Conservation (phyloP, 1,284 basidiomycete genomes). For the Taiwanofungus camphoratus region DNA sequence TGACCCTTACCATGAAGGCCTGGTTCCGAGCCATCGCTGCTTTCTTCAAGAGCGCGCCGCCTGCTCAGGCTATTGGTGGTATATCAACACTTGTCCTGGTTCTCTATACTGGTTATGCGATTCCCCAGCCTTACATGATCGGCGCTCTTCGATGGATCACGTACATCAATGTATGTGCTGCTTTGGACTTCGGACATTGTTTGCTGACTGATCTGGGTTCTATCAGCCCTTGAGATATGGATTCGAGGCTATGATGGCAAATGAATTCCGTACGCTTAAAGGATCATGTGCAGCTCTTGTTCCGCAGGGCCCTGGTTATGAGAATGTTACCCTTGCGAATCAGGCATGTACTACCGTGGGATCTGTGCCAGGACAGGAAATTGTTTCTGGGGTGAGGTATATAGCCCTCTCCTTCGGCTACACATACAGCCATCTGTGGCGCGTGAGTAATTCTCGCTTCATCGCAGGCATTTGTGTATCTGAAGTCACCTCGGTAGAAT, state of each 20-base stretch:
- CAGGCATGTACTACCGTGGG: slow-evolving; percentile 61
- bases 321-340: slow-evolving; percentile 42
- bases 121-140: slow-evolving; percentile 53
- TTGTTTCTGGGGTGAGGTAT: slow-evolving; percentile 49
- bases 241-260: slow-evolving; percentile 47
- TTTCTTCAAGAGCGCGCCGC: slow-evolving; percentile 44
- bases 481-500: slow-evolving; percentile 33
- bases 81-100: slow-evolving; percentile 42
- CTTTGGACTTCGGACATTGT: slow-evolving; percentile 15
- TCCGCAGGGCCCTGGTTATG: slow-evolving; percentile 49
- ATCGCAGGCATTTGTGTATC: not conserved
- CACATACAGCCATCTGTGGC: slow-evolving; percentile 58
- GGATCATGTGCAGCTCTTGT: slow-evolving; percentile 37
- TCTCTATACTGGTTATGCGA: slow-evolving; percentile 45
- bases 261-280: slow-evolving; percentile 48
- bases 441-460: slow-evolving; percentile 36
- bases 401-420: slow-evolving; percentile 62
- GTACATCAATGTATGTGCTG: slow-evolving; percentile 52
- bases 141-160: slow-evolving; percentile 61
- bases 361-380: slow-evolving; percentile 38
- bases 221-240: slow-evolving; percentile 44
- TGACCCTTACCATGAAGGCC: slow-evolving; percentile 54
- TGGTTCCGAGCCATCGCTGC: slow-evolving; percentile 58
- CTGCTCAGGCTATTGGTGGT: slow-evolving; percentile 57
- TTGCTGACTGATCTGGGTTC: no score